Percentiles rank a stretch among this genome's conserved stretches.
Evolutionary conservation across 257 asterid species (phyloP).

Genomic region (Sherardia arvensis): DNA sequence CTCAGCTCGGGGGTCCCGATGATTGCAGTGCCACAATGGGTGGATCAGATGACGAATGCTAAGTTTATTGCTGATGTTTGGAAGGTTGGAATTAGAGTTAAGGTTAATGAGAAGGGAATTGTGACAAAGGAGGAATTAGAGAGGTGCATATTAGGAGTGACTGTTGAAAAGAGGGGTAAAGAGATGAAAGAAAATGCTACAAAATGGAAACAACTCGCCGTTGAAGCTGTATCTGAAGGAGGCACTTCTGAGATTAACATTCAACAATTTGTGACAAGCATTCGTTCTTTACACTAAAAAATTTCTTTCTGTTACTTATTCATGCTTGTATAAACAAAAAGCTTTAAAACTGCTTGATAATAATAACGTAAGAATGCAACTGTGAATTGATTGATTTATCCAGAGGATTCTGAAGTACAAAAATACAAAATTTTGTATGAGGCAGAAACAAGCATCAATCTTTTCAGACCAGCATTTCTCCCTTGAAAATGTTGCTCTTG

Average conservation of each 20-base stretch:
- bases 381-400: not conserved
- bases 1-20: constrained; percentile 18
- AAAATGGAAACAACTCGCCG: constrained; percentile 14
- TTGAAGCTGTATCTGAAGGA: constrained; percentile 15
- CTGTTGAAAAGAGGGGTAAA: constrained; percentile 5
- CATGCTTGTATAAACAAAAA: not conserved
- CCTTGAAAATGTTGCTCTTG: constrained; percentile 60
- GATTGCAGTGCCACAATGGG: constrained; percentile 16
- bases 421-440: not conserved
- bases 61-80: constrained; percentile 23
- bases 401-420: not conserved
- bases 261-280: constrained; percentile 4
- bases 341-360: not conserved
- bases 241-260: constrained; percentile 15
- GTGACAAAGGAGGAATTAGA: constrained; percentile 20
- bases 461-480: constrained; percentile 44
- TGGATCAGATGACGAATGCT: constrained; percentile 21
- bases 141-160: constrained; percentile 12
- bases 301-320: no score
- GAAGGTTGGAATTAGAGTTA: constrained; percentile 16
- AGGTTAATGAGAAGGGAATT: constrained; percentile 15
- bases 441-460: not conserved
- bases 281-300: not conserved
- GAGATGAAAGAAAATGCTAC: constrained; percentile 15
- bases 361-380: not conserved